Evolutionary conservation across 1,284 basidiomycete genomes (phyloP).

Genomic region (Tilletiaria anomala): DNA sequence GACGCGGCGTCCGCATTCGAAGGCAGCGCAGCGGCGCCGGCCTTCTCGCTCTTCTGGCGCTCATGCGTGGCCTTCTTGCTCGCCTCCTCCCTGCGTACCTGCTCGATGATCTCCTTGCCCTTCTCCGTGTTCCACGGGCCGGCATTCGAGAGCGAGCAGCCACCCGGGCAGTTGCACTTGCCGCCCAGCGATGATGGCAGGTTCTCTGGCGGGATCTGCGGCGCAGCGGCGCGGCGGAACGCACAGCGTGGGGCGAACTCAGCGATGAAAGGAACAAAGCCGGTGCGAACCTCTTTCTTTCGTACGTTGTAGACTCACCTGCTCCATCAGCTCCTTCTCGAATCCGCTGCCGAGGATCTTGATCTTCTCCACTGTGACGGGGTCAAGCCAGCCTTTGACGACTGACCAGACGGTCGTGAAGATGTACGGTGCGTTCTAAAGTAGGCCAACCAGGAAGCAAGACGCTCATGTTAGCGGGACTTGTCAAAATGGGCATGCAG

Average conservation of each 20-base stretch:
- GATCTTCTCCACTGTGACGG: conserved; percentile 72
- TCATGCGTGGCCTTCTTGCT: no score
- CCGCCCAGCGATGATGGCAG: conserved; percentile 78
- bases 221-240: conserved; percentile 1
- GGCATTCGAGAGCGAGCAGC: conserved; percentile 75
- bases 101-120: neutral
- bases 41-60: no score
- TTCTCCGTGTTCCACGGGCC: conserved; percentile 67
- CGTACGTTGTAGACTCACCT: conserved; percentile 6
- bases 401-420: conserved; percentile 79
- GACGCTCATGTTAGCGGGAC: neutral
- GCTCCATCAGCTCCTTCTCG: conserved; percentile 22
- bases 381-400: conserved; percentile 88
- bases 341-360: conserved; percentile 30
- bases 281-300: no score
- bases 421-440: conserved; percentile 56
- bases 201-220: conserved; percentile 68
- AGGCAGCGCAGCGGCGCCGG: no score
- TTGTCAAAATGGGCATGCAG: neutral
- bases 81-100: neutral
- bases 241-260: conserved; percentile 2
- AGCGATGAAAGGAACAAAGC: no score
- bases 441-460: conserved; percentile 4
- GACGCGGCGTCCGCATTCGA: no score
- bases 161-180: conserved; percentile 58